These are phyloP conservation scores for Quercus lobata DNA, from an alignment of 331 rosid species.

Conservation along the genomic window DNA sequence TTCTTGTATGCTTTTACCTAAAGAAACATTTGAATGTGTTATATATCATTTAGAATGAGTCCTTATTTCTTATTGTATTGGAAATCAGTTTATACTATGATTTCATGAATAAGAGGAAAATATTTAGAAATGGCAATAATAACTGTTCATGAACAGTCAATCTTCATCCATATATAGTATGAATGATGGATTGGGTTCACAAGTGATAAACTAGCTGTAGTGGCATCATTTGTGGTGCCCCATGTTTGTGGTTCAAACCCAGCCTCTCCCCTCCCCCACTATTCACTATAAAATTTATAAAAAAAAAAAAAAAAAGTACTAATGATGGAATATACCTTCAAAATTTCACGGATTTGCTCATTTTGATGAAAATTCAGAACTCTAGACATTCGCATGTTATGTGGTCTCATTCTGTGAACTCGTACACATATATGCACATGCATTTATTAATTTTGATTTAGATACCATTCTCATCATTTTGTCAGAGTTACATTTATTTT, in stretches of 20 bases:
- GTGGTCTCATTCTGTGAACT: neutral
- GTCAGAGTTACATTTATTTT: neutral
- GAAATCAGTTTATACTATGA: neutral
- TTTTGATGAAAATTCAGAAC: neutral
- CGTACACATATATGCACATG: neutral
- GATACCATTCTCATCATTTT: neutral
- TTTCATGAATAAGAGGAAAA: neutral
- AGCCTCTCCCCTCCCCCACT: too few relatives aligned
- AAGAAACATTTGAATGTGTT: neutral
- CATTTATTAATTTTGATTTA: neutral
- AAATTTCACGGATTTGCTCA: neutral
- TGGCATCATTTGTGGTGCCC: too few relatives aligned
- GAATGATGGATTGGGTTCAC: too few relatives aligned
- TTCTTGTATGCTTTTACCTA: neutral
- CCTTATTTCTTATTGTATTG: neutral
- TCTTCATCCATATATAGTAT: neutral
- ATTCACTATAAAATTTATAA: too few relatives aligned
- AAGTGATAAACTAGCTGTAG: too few relatives aligned
- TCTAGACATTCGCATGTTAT: neutral
- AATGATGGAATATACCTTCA: neutral
- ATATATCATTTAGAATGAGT: neutral
- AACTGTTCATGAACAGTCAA: neutral
- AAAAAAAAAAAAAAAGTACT: too few relatives aligned
- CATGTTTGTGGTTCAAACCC: too few relatives aligned
- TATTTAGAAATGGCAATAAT: neutral